Base-by-base conservation (phyloP, 176 grass and related monocot species). In the Areca catechu region DNA sequence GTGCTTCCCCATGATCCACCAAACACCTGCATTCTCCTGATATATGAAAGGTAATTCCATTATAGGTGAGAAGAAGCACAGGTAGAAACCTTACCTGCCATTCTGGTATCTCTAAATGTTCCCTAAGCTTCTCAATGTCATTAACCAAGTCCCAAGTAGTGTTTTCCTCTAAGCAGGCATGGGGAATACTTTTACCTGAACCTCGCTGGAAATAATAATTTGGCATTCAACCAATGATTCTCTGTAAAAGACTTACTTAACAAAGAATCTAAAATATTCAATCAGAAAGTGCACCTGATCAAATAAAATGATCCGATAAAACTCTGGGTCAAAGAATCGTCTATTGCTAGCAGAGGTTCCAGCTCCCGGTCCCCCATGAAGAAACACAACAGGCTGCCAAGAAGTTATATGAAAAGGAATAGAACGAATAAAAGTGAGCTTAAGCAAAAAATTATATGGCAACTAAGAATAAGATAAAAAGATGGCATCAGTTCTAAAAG, bases 1-100 rank as follows among this genome's bases (percentile, higher is more conserved):
- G 88, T 98, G 73, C 94, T 98, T 73, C 94, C 93, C 94, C 88
- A 98, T 4, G 88, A 98, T 50, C 88, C 88, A 22, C 94, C 94
- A 66, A 98, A 98, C 21, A 98, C 94, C 93, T 98, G 22, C 66
- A 78, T 54, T 57, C 20, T 68, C 28, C 15, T 4, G 4, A 15
- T n/a, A 72, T 49, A 15, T 4, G 51, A 19, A 19, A 68, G 43
- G 5, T 24, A 24, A 15, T 18, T 53, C 51, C 17, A 65, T 1
- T 10, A 65, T 3, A 47, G n/a, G 0, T 22, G 15, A 3, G 2
- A 19, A 48, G 19, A 57, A 10, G 17, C 22, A 15, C 0, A 48
- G 49, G 12, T 15, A 16, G 37, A 16, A 21, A 84, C 2, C 34
- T 78, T 71, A 68, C 94, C 88, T 89, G 88, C 94, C 88, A 98